These are phyloP conservation scores for Trifolium subterraneum DNA, from an alignment of 306 rosid species.

Conservation along the genomic window DNA sequence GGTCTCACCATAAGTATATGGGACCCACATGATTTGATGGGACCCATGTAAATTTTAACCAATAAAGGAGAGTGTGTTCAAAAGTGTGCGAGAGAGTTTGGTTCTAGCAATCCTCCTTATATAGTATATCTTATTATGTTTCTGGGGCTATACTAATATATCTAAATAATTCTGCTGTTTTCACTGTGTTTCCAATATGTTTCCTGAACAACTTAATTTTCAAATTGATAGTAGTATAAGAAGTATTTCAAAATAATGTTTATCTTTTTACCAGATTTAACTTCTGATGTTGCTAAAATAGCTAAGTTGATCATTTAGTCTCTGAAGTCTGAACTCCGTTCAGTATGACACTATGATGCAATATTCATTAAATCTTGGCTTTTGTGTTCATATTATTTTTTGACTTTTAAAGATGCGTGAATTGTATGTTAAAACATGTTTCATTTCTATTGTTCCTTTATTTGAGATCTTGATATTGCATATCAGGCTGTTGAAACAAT, in stretches of 20 bases:
- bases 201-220: too few species aligned
- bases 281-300: slow-evolving; percentile 10
- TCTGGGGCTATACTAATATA: not conserved
- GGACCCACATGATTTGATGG: too few species aligned
- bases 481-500: slow-evolving; percentile 91
- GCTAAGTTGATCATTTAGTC: slow-evolving; percentile 17
- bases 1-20: too few species aligned
- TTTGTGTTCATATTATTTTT: slow-evolving; percentile 7
- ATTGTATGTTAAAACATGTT: slow-evolving; percentile 22
- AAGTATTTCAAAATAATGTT: not conserved
- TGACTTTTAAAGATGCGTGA: slow-evolving; percentile 3
- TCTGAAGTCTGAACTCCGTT: slow-evolving; percentile 10
- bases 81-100: too few species aligned
- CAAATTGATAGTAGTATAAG: not conserved
- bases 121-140: not conserved
- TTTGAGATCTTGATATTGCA: slow-evolving; percentile 35
- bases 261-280: not conserved
- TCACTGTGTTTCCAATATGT: too few species aligned
- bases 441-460: slow-evolving; percentile 27
- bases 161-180: not conserved
- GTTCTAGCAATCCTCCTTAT: too few species aligned
- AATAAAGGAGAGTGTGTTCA: too few species aligned
- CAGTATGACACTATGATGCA: not conserved
- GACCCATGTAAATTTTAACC: too few species aligned
- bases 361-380: slow-evolving; percentile 14